Base-by-base conservation (phyloP, 2,329 filamentous ascomycete species). In the Ophiostoma ulmi region DNA sequence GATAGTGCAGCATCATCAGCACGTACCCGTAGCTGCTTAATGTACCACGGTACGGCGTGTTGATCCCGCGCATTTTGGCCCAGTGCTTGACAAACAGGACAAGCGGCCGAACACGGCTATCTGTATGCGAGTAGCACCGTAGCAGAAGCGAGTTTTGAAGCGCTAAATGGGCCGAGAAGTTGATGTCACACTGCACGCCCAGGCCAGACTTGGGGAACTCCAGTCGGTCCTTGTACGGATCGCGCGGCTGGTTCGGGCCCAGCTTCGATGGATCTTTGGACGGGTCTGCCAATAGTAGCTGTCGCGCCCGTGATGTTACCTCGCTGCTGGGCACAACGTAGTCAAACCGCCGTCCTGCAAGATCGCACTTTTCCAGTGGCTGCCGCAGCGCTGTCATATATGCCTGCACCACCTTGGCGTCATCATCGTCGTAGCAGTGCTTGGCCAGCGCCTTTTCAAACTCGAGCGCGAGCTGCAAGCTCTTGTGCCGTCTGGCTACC, bases 11-110 rank as follows among this genome's bases (percentile, higher is more conserved):
- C 5, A 96, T 89, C 93, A 97, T 97, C 55, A 97, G 81, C 5
- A 95, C 92, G 79, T 94, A 97, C 68, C 94, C 93, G 76, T 97
- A 97, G 74, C 91, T 94, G 69, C 91, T 94, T 22, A 97, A 82
- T 0, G 93, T 96, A 61, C 94, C 93, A 52, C 90, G 89, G 77
- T 96, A 96, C 1, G 92, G 89, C 61, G 90, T 92, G 79, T 97
- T 97, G 80, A 97, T 94, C 73, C 89, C 91, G 66, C 94, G 88
- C 38, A 85, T 84, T 78, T 95, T 96, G 36, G 93, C 92, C 93
- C 94, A 97, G 73, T 92, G 87, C 79, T 97, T 97, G 77, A 97
- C 83, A 77, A 97, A 97, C 10, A 96, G 81, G 0, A 96, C 88
- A 81, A 97, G 87, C 1, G 89, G 87, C 31, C 88, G 86, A 5